Conservation (phyloP, 371 early-diverging fungal genomes). For the Circinella umbellata region DNA sequence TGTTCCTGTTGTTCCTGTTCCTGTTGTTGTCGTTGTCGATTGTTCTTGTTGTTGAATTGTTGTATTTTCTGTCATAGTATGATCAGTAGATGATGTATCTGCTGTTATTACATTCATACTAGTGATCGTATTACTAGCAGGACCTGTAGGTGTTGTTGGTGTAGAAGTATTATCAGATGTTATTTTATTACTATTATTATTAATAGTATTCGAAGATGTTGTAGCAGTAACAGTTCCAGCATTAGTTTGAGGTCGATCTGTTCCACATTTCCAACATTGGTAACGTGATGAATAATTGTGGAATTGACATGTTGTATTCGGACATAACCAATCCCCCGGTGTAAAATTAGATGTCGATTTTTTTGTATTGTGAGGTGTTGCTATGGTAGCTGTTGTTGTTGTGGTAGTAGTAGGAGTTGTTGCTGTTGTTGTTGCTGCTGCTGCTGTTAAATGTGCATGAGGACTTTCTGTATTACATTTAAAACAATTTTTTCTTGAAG, state of each 20-base stretch:
- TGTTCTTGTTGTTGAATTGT: too few relatives aligned
- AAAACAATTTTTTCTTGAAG: constrained; percentile 71
- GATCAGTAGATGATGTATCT: neutral
- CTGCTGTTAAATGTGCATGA: neutral
- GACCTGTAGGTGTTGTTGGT: constrained; percentile 12
- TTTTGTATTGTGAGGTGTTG: neutral
- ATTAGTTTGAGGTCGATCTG: constrained; percentile 26
- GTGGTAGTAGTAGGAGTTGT: neutral
- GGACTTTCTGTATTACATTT: constrained; percentile 68
- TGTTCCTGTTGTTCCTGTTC: too few relatives aligned
- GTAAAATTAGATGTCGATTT: constrained; percentile 12
- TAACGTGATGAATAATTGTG: constrained; percentile 63
- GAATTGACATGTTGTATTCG: constrained; percentile 55
- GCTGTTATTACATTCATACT: too few relatives aligned
- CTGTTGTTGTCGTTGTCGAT: too few relatives aligned
- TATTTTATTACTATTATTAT: too few relatives aligned
- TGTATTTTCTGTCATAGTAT: neutral
- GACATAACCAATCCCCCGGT: constrained; percentile 59
- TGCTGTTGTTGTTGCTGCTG: neutral
- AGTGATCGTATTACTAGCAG: neutral
- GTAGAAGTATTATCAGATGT: neutral
- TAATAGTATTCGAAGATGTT: neutral
- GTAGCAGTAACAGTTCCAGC: neutral
- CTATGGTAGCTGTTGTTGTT: neutral
- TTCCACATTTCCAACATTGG: constrained; percentile 48